phyloP scores from a whole-genome alignment of 768 basidiomycete genomes.

The Pisolithus orientalis region DNA sequence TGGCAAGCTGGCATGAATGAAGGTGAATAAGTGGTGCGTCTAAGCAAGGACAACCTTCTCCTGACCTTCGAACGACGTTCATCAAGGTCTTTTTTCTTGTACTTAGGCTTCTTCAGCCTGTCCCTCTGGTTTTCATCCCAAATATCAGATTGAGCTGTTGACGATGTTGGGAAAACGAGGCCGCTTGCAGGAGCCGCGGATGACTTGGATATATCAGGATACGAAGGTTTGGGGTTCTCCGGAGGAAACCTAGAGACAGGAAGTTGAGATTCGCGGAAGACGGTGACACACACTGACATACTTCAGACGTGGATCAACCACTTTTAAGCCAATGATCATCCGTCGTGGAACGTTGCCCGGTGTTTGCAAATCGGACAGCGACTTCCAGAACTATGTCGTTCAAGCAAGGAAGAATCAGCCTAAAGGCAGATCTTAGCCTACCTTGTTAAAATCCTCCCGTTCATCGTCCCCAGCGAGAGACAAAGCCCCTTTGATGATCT shows the following conservation, averaged over 20 bases:
- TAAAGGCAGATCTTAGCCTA: constrained; percentile 15
- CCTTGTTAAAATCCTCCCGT: constrained; percentile 55
- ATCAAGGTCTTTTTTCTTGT: constrained; percentile 82
- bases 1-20: neutral
- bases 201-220: constrained; percentile 20
- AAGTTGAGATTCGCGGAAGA: neutral
- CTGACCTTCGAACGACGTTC: constrained; percentile 68
- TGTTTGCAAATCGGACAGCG: constrained; percentile 53
- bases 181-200: constrained; percentile 25
- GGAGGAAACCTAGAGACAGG: constrained; percentile 66
- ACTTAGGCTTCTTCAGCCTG: constrained; percentile 53
- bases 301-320: constrained; percentile 85
- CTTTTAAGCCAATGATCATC: constrained; percentile 72
- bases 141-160: constrained; percentile 59
- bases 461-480: constrained; percentile 43
- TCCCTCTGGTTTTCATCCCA: constrained; percentile 62
- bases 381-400: constrained; percentile 42
- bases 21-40: neutral
- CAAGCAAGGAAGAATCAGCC: neutral
- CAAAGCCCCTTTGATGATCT: constrained; percentile 62
- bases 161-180: constrained; percentile 43
- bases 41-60: neutral
- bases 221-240: constrained; percentile 52
- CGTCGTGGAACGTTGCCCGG: constrained; percentile 65
- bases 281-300: constrained; percentile 28